Conservation (phyloP, 768 basidiomycete species). For the Trametes elegans region DNA sequence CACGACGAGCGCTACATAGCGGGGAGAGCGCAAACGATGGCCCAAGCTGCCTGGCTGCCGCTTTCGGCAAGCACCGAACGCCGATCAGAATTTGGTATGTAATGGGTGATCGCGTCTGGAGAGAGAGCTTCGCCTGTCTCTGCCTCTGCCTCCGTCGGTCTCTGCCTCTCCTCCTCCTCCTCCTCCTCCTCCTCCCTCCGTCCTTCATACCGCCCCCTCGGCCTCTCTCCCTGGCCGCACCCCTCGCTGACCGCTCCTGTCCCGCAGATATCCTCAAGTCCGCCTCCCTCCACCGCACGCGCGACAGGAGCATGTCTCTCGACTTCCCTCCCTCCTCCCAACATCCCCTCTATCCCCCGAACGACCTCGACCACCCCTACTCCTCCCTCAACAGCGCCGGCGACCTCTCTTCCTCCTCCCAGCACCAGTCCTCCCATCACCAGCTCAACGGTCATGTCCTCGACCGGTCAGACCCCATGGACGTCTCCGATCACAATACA, state of each 20-base stretch:
- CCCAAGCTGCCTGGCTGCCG: conserved; percentile 39
- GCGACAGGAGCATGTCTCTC: conserved; percentile 49
- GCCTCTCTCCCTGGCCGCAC: conserved; percentile 7
- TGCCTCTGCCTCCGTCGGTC: conserved; percentile 13
- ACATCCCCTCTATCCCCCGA: conserved; percentile 47
- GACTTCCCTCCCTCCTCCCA: conserved; percentile 50
- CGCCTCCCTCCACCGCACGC: conserved; percentile 30
- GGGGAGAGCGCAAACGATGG: conserved; percentile 32
- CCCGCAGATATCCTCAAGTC: conserved; percentile 43
- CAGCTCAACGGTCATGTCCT: conserved; percentile 41
- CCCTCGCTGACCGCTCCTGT: not conserved
- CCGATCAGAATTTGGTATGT: conserved; percentile 53
- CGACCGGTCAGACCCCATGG: conserved; percentile 55
- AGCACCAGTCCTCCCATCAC: conserved; percentile 30
- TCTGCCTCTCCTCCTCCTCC: conserved; percentile 8
- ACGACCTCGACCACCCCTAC: conserved; percentile 59
- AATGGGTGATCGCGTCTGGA: conserved; percentile 29
- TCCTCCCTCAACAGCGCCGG: conserved; percentile 41
- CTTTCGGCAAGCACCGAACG: conserved; percentile 52
- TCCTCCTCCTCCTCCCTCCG: conserved; percentile 12
- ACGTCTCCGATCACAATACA: conserved; percentile 51
- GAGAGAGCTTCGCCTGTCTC: conserved; percentile 2
- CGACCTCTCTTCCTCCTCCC: conserved; percentile 36
- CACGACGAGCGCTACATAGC: no score
- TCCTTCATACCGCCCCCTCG: conserved; percentile 1